Evolutionary conservation across 805 yeast species (phyloP).

Genomic region (Pichia nanzhaoensis): DNA sequence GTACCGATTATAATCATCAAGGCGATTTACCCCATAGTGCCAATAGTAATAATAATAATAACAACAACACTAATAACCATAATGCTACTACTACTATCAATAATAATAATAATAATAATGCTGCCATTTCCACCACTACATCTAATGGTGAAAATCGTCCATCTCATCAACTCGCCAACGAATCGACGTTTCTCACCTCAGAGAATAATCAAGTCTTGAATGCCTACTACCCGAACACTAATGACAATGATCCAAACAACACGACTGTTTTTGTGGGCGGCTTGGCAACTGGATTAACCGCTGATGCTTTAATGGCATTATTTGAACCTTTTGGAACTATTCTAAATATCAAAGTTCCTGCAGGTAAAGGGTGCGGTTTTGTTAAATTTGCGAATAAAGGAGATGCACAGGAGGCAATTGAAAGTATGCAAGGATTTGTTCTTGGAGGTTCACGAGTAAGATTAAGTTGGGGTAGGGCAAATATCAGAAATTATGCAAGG

Average conservation of each 20-base stretch:
- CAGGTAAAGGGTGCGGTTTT: conserved; percentile 76
- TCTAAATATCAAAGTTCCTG: conserved; percentile 65
- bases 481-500: conserved; percentile 18
- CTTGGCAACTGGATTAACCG: conserved; percentile 55
- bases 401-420: conserved; percentile 73
- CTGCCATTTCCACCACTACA: too few species aligned
- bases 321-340: conserved; percentile 73
- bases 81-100: too few species aligned
- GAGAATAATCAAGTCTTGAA: not conserved
- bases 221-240: not conserved
- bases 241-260: conserved; percentile 53
- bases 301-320: conserved; percentile 50
- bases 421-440: conserved; percentile 71
- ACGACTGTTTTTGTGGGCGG: conserved; percentile 72
- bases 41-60: not conserved
- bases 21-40: conserved; percentile 1
- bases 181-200: conserved; percentile 11
- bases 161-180: too few species aligned
- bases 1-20: conserved; percentile 13
- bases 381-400: conserved; percentile 59
- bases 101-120: too few species aligned
- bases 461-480: conserved; percentile 67
- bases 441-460: conserved; percentile 71
- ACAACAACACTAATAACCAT: conserved; percentile 34
- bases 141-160: too few species aligned